A percentile compares a stretch with the other conserved stretches of the same genome.
phyloP scores from a whole-genome alignment of 2,329 filamentous ascomycete species.

The Microascus cirrosus region DNA sequence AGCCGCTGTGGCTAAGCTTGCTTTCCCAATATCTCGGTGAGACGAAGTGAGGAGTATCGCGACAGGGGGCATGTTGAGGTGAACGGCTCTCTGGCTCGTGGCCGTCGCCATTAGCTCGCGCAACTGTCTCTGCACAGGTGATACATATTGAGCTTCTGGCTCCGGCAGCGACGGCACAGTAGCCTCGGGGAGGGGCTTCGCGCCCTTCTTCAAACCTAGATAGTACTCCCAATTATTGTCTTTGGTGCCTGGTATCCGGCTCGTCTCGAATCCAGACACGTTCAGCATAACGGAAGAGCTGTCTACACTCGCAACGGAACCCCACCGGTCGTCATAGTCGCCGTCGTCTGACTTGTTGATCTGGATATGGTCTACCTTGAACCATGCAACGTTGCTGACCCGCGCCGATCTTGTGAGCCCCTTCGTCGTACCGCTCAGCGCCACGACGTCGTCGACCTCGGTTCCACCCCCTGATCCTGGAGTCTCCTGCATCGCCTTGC shows the following conservation, averaged over 20 bases:
- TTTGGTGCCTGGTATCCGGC: constrained; percentile 64
- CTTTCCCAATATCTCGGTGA: constrained; percentile 87
- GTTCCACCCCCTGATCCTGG: constrained; percentile 43
- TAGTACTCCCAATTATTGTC: constrained; percentile 85
- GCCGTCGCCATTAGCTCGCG: constrained; percentile 80
- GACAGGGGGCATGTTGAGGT: constrained; percentile 76
- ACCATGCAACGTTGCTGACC: constrained; percentile 71
- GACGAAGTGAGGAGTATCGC: constrained; percentile 84
- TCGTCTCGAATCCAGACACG: constrained; percentile 78
- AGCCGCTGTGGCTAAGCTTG: constrained; percentile 63
- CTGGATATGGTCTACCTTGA: constrained; percentile 70
- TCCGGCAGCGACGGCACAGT: constrained; percentile 30
- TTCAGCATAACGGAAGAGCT: constrained; percentile 80
- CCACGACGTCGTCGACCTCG: constrained; percentile 61
- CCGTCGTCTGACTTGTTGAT: constrained; percentile 36
- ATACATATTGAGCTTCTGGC: constrained; percentile 37
- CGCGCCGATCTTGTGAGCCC: constrained; percentile 21
- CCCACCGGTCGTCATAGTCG: constrained; percentile 66
- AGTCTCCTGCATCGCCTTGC: constrained; percentile 67
- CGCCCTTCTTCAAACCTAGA: constrained; percentile 61
- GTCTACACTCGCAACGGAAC: constrained; percentile 76
- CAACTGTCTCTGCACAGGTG: constrained; percentile 57
- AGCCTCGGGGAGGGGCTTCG: constrained; percentile 27
- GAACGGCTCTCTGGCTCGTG: constrained; percentile 76
- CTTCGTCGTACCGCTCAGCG: constrained; percentile 30